These are phyloP conservation scores for Thalassiosira hispida DNA, from an alignment of 352 stramenopile species.

Conservation along the genomic window DNA sequence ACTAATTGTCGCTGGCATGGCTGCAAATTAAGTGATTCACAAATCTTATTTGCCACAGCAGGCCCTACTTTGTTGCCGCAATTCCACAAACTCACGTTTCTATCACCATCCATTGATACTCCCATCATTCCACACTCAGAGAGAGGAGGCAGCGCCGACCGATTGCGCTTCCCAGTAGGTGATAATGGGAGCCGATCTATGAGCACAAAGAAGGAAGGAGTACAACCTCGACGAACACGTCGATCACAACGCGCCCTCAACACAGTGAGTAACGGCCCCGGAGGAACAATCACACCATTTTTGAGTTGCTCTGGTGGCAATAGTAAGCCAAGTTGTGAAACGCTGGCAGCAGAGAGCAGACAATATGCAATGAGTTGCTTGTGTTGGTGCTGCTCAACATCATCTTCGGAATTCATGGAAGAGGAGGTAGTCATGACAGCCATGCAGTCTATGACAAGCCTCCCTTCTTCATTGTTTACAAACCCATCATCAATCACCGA, in stretches of 20 bases:
- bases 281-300: conserved; percentile 55
- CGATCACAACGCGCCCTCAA: conserved; percentile 54
- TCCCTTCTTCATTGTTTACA: conserved; percentile 18
- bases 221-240: conserved; percentile 62
- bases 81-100: conserved; percentile 39
- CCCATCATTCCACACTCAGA: conserved; percentile 47
- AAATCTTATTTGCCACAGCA: conserved; percentile 62
- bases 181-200: conserved; percentile 70
- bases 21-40: conserved; percentile 79
- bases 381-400: conserved; percentile 3
- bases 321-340: conserved; percentile 32
- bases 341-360: conserved; percentile 43
- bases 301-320: conserved; percentile 17
- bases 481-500: conserved; percentile 57
- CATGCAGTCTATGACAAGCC: conserved; percentile 53
- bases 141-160: conserved; percentile 52
- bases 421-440: conserved; percentile 12
- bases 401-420: conserved; percentile 16
- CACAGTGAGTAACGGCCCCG: conserved; percentile 60
- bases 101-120: neutral
- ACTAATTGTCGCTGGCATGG: conserved; percentile 65
- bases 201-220: conserved; percentile 70
- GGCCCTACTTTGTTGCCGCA: conserved; percentile 52
- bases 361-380: conserved; percentile 70
- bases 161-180: conserved; percentile 75